These are phyloP conservation scores for Podospora anserina DNA, from an alignment of 495 filamentous ascomycete genomes.

Conservation along the genomic window DNA sequence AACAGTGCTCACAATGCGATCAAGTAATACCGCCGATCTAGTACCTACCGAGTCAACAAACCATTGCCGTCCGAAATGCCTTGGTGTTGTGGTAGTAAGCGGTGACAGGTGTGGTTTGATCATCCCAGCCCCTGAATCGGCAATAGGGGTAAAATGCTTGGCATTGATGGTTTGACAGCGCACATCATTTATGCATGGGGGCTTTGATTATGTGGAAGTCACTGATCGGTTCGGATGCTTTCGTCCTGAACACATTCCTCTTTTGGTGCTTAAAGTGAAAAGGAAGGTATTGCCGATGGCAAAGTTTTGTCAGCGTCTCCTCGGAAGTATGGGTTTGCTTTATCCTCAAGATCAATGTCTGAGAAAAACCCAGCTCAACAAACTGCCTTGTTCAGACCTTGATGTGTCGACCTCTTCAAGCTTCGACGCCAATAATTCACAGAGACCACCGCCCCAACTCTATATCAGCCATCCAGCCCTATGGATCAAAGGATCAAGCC, in stretches of 20 bases:
- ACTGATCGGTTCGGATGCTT: not conserved
- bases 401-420: too few relatives aligned
- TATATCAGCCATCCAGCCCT: not conserved
- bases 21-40: not conserved
- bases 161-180: not conserved
- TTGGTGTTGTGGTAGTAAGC: not conserved
- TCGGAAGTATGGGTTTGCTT: not conserved
- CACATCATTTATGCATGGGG: not conserved
- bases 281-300: conserved; percentile 1
- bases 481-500: not conserved
- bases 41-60: not conserved
- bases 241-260: not conserved
- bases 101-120: conserved; percentile 5
- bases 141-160: not conserved
- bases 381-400: too few relatives aligned
- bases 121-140: not conserved
- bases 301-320: not conserved
- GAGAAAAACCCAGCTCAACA: too few relatives aligned
- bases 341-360: too few relatives aligned
- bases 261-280: not conserved
- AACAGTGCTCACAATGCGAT: not conserved
- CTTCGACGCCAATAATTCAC: too few relatives aligned
- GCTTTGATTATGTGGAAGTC: not conserved
- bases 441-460: not conserved
- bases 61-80: not conserved